Evolutionary conservation across 2,329 filamentous ascomycete genomes (phyloP), one percentile per base, ranked within the genome.

Genomic region (Albifimbria verrucaria): DNA sequence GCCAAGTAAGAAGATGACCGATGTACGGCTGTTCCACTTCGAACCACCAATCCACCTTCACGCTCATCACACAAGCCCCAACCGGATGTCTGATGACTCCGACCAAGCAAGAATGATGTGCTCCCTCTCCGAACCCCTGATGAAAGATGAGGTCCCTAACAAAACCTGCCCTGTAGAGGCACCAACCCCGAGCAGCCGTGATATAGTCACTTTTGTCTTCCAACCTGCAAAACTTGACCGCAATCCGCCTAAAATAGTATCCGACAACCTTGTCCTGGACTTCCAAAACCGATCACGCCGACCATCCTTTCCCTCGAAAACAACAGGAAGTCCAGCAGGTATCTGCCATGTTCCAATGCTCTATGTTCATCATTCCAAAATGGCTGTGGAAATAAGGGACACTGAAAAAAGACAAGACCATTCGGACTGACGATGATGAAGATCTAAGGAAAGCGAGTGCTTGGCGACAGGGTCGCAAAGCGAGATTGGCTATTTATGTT

Each of bases 331-430:
- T 71, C 68, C 71, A 70, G 65, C 70, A 73, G 68, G 61, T 73
- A 64, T 71, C 70, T 72, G 68, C 70, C 73, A 72, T 74, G 65
- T 67, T 67, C 68, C 72, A 67, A 72, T 70, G 67, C 64, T 76
- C 72, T 75, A 76, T 75, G 66, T 71, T 71, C 65, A 62, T 70
- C 66, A 69, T 70, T 71, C 70, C 69, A 70, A 75, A 71, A 67
- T 70, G 66, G 66, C 63, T 57, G 21, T 24, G 44, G 44, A 25
- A 26, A 26, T 17, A 47, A 47, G 25, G 44, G 44, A n/a, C 23
- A 23, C 23, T 24, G 23, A 26, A 24, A n/a, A n/a, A 25, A 47
- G 44, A 10, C 23, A 47, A 25, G 22, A 47, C 23, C 20, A 47
- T 47, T 39, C 18, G 55, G 52, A 59, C 52, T 59, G 45, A 49